phyloP scores from a whole-genome alignment of 2,329 filamentous ascomycete genomes.

The Colletotrichum salicis region DNA sequence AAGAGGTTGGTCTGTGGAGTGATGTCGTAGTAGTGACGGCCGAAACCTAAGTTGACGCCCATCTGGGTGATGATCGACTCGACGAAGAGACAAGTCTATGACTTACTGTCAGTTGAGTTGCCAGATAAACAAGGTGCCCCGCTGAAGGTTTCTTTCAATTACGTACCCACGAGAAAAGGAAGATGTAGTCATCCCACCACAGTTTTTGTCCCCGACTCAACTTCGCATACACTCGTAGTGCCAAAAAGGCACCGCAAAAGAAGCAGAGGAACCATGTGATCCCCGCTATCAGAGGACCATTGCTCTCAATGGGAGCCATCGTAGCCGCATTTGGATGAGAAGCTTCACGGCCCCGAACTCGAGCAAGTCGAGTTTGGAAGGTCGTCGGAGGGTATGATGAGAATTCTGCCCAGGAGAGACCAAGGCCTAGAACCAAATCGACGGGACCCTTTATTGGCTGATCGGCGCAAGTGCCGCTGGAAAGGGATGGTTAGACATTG shows the following conservation, averaged over 20 bases:
- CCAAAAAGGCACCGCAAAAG: constrained; percentile 37
- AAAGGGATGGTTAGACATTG: background rate
- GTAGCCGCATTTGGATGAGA: background rate
- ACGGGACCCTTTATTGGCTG: background rate
- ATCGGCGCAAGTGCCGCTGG: background rate
- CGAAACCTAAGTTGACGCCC: constrained; percentile 36
- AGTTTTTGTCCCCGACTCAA: constrained; percentile 33
- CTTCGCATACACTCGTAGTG: constrained; percentile 40
- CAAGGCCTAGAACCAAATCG: background rate
- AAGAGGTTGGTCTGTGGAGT: constrained; percentile 7
- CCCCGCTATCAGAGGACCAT: constrained; percentile 30
- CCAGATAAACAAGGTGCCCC: background rate
- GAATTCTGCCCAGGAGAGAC: background rate
- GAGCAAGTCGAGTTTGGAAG: constrained; percentile 1
- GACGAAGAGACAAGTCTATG: constrained; percentile 15
- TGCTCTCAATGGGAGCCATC: constrained; percentile 12
- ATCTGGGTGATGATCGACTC: constrained; percentile 34
- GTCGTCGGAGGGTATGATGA: background rate
- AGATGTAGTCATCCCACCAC: constrained; percentile 41
- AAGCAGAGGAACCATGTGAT: constrained; percentile 44
- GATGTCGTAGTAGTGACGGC: constrained; percentile 35
- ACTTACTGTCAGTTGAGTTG: too few relatives aligned
- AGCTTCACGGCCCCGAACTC: background rate
- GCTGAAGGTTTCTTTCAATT: too few relatives aligned
- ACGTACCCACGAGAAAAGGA: constrained; percentile 43